Base-by-base conservation (phyloP, 805 yeast genomes). In the Candida montana region DNA sequence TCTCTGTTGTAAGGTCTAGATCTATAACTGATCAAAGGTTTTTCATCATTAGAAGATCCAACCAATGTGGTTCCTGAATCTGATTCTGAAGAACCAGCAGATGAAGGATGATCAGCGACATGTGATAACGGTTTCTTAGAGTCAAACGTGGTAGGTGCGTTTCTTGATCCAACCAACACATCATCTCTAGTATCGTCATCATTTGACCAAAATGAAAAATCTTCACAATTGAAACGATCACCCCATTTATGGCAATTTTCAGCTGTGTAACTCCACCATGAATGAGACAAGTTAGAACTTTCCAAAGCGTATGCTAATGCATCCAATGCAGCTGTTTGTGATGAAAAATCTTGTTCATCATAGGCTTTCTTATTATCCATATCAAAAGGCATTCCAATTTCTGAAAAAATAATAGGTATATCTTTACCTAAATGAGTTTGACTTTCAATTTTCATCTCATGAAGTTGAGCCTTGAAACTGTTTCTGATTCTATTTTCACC, bases 381-480 rank as follows among this genome's bases (percentile, higher is more conserved):
- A 60, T 93, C 96, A 59, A 83, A 87, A 3, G 99, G 98, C 82
- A 91, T 87, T 6, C 99, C 99, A n/a, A 91, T 89, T 61, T 91
- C 99, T 1, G 95, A 77, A 72, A 93, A 80, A 18, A 91, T 63
- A 9, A 83, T 74, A 0, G 97, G 96, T 9, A 88, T 69, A 9
- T 59, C 38, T 2, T 50, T 44, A 3, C 97, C 97, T 29, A 90
- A 61, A 24, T 73, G 59, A 4, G 70, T 71, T 6, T 64, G 57
- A 5, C 88, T 78, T 57, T 93, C 98, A 17, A 59, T 55, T 40
- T 71, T 74, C 66, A 91, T 74, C 44, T 74, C 82, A n/a, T 58
- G 52, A 43, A 91, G 66, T 62, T 91, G 97, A 36, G 65, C 72
- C 40, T 73, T 69, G 37, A 91, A 64, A 45, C 88, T 83, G 46